Conservation (phyloP, 441 rosid species). For the Biscutella auriculata region DNA sequence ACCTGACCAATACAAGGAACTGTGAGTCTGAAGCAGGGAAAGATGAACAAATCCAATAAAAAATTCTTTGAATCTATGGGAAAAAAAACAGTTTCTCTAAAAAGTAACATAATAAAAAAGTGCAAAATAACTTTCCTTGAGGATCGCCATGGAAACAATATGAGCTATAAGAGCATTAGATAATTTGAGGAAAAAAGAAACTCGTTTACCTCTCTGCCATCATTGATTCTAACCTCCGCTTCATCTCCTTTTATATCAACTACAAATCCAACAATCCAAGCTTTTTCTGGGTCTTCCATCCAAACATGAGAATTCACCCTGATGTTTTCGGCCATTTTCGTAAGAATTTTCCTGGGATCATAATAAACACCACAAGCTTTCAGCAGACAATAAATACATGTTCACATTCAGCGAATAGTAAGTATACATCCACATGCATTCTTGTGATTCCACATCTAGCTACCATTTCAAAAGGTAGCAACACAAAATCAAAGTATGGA, state of each 20-base stretch:
- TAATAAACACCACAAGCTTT: background rate
- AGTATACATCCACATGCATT: background rate
- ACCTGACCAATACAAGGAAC: constrained; percentile 32
- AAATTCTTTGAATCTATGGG: too few species aligned
- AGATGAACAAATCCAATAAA: background rate
- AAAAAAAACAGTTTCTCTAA: background rate
- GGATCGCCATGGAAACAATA: background rate
- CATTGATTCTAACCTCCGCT: constrained; percentile 46
- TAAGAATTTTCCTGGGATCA: constrained; percentile 13
- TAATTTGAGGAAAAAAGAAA: background rate
- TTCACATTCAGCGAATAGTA: too few species aligned
- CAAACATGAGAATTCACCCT: constrained; percentile 60
- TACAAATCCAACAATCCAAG: constrained; percentile 68
- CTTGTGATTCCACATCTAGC: background rate
- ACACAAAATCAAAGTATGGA: too few species aligned
- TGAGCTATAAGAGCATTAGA: background rate
- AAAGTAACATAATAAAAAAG: background rate
- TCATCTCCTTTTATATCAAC: constrained; percentile 38
- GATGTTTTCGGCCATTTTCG: constrained; percentile 34
- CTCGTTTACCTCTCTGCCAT: constrained; percentile 38
- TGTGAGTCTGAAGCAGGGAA: background rate
- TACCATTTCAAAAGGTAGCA: background rate
- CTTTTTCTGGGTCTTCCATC: constrained; percentile 54
- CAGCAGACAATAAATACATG: background rate
- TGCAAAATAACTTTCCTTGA: background rate